Evolutionary conservation across 768 basidiomycete species (phyloP).

Genomic region (Boletellus emodensis): DNA sequence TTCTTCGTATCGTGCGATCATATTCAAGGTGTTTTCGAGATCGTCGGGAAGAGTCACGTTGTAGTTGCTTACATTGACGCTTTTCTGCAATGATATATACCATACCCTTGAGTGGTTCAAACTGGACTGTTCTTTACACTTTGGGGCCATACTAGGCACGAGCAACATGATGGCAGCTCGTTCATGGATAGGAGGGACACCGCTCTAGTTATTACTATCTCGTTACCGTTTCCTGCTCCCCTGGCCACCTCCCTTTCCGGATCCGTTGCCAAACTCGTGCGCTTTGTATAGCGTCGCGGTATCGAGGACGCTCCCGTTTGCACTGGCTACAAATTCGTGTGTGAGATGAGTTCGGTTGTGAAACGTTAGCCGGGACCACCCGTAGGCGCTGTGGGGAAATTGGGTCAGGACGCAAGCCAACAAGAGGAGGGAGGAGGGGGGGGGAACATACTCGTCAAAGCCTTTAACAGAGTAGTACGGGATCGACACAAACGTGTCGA

Average conservation of each 20-base stretch:
- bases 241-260: neutral
- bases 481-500: slow-evolving; percentile 6
- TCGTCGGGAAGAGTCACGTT: neutral
- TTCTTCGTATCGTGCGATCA: neutral
- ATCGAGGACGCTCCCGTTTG: slow-evolving; percentile 26
- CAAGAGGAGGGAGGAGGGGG: neutral
- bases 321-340: slow-evolving; percentile 28
- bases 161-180: slow-evolving; percentile 14
- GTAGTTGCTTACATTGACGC: neutral
- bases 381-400: slow-evolving; percentile 12
- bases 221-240: too few species aligned
- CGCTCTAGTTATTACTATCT: too few species aligned
- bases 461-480: slow-evolving; percentile 9
- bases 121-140: neutral
- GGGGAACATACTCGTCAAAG: slow-evolving; percentile 12
- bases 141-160: neutral
- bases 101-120: neutral
- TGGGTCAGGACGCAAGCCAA: neutral
- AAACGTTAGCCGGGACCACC: slow-evolving; percentile 29
- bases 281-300: slow-evolving; percentile 23
- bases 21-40: neutral
- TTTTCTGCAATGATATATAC: slow-evolving; percentile 3
- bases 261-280: slow-evolving; percentile 10
- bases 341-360: slow-evolving; percentile 29
- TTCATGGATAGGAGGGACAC: too few species aligned